These are phyloP conservation scores for Cadophora sp. DNA, from an alignment of 2,329 filamentous ascomycete genomes.

Conservation along the genomic window DNA sequence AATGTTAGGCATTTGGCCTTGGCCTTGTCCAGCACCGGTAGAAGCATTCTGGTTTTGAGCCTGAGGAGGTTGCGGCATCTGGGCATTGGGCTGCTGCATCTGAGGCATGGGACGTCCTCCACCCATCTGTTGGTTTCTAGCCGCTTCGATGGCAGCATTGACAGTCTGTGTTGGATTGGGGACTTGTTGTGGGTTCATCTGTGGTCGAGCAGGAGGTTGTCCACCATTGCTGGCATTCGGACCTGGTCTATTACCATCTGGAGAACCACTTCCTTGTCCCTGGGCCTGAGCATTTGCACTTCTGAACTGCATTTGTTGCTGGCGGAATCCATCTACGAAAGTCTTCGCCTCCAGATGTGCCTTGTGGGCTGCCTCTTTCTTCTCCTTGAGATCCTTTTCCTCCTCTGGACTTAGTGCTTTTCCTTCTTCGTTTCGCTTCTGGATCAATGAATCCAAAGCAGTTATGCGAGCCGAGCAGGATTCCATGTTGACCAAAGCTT, in stretches of 20 bases:
- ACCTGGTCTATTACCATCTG: slow-evolving; percentile 8
- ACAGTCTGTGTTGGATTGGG: slow-evolving; percentile 45
- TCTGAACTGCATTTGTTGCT: slow-evolving; percentile 45
- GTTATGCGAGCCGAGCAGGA: slow-evolving; percentile 50
- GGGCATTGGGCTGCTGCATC: slow-evolving; percentile 27
- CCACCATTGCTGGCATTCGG: slow-evolving; percentile 26
- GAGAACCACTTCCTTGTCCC: slow-evolving; percentile 29
- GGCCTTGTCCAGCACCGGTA: slow-evolving; percentile 33
- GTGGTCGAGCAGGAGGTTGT: slow-evolving; percentile 39
- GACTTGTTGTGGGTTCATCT: slow-evolving; percentile 41
- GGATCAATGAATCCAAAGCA: slow-evolving; percentile 52
- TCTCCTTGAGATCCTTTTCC: slow-evolving; percentile 52
- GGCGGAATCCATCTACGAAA: slow-evolving; percentile 57
- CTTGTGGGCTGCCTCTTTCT: slow-evolving; percentile 54
- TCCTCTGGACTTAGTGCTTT: slow-evolving; percentile 56
- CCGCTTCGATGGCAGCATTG: slow-evolving; percentile 46
- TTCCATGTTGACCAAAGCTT: slow-evolving; percentile 59
- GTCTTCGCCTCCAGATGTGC: slow-evolving; percentile 54
- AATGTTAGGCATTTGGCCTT: slow-evolving; percentile 35
- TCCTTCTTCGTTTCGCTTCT: slow-evolving; percentile 53
- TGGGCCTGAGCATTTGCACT: slow-evolving; percentile 39
- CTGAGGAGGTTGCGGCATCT: slow-evolving; percentile 32
- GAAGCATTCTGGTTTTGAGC: slow-evolving; percentile 35
- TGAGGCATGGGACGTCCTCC: slow-evolving; percentile 38
- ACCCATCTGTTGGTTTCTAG: slow-evolving; percentile 44